These are phyloP conservation scores for Steccherinum ochraceum DNA, from an alignment of 768 basidiomycete species.

Conservation along the genomic window DNA sequence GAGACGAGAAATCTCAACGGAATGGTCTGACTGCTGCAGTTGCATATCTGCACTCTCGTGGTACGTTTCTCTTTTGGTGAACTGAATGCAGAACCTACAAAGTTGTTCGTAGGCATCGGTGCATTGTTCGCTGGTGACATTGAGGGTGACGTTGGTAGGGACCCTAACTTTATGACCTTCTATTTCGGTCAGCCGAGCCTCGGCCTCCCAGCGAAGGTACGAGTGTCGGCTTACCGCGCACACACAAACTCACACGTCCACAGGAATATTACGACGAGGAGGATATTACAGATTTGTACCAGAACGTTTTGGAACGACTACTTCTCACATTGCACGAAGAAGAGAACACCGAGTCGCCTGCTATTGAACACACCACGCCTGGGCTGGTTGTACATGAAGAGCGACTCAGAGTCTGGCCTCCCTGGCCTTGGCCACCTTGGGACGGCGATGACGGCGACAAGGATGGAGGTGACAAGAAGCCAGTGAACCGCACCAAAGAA, in stretches of 20 bases:
- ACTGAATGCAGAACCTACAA: not conserved
- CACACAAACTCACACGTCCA: slow-evolving; percentile 1
- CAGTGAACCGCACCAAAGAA: slow-evolving; percentile 44
- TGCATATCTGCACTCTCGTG: slow-evolving; percentile 82
- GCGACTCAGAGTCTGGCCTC: slow-evolving; percentile 55
- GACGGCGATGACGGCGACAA: slow-evolving; percentile 42
- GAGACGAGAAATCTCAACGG: slow-evolving; percentile 22
- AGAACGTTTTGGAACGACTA: slow-evolving; percentile 58
- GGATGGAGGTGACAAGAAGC: slow-evolving; percentile 23
- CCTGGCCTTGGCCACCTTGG: slow-evolving; percentile 88
- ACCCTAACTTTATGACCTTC: slow-evolving; percentile 79
- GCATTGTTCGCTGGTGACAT: slow-evolving; percentile 77
- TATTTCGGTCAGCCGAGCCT: slow-evolving; percentile 81
- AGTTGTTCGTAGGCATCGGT: slow-evolving; percentile 50
- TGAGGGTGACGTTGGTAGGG: slow-evolving; percentile 82
- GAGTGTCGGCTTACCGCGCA: slow-evolving; percentile 2
- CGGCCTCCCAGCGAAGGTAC: slow-evolving; percentile 83
- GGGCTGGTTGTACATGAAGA: slow-evolving; percentile 31
- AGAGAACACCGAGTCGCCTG: slow-evolving; percentile 28
- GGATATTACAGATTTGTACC: slow-evolving; percentile 62
- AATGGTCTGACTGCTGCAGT: slow-evolving; percentile 75
- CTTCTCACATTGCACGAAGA: slow-evolving; percentile 53
- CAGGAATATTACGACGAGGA: slow-evolving; percentile 90
- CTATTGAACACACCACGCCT: slow-evolving; percentile 10
- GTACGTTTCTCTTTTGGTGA: slow-evolving; percentile 33